Evolutionary conservation across 768 basidiomycete genomes (phyloP).

Genomic region (Boletus rufocinnamomeus): DNA sequence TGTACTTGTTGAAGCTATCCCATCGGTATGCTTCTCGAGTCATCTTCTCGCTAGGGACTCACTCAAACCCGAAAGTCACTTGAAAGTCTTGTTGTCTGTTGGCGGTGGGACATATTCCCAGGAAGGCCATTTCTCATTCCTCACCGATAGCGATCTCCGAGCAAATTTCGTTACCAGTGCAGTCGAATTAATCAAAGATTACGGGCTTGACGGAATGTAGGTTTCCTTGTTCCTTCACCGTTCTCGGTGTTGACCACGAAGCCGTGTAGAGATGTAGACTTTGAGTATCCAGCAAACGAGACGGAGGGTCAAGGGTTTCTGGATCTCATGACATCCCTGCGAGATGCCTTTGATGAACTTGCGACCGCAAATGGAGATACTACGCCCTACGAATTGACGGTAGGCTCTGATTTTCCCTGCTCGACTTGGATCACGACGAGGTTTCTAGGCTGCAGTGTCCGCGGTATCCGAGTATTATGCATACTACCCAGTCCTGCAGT

Average conservation of each 20-base stretch:
- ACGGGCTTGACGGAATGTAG: conserved; percentile 80
- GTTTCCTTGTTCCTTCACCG: conserved; percentile 16
- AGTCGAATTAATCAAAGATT: conserved; percentile 66
- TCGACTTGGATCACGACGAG: not conserved
- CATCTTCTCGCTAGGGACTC: not conserved
- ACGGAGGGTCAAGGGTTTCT: conserved; percentile 68
- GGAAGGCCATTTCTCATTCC: conserved; percentile 64
- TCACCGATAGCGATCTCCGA: conserved; percentile 51
- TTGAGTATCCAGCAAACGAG: conserved; percentile 67
- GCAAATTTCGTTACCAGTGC: conserved; percentile 61
- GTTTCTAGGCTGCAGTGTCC: conserved; percentile 53
- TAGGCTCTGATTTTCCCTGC: conserved; percentile 13
- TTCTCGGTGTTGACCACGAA: not conserved
- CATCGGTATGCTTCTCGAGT: conserved; percentile 39
- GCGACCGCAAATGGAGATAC: conserved; percentile 60
- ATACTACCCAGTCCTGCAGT: conserved; percentile 57
- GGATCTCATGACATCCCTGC: conserved; percentile 59
- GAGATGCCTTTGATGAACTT: conserved; percentile 62
- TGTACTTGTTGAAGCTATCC: conserved; percentile 60
- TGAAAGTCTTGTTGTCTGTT: conserved; percentile 54
- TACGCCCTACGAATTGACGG: conserved; percentile 59
- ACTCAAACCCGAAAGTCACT: conserved; percentile 34
- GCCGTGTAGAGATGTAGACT: conserved; percentile 64
- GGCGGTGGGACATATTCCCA: conserved; percentile 76
- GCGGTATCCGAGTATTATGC: conserved; percentile 62